Evolutionary conservation across 129 eudicot genomes (phyloP).

Genomic region (Heracleum sosnowskyi): DNA sequence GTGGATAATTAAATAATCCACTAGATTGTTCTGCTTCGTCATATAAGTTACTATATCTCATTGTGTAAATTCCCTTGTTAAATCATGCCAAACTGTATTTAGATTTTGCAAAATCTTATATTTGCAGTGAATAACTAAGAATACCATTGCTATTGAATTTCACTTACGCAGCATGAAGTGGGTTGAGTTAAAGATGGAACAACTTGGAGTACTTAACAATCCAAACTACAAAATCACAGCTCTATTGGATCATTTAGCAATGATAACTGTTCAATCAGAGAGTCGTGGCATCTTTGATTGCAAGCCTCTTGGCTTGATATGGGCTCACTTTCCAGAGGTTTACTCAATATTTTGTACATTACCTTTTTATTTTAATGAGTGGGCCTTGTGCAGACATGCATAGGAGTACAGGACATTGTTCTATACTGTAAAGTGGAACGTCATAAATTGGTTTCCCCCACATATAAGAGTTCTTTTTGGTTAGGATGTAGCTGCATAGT

Average conservation of each 20-base stretch:
- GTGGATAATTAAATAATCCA: not conserved
- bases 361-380: not conserved
- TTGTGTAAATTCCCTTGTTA: not conserved
- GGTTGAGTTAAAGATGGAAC: constrained; percentile 95
- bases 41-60: not conserved
- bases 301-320: constrained; percentile 93
- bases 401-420: not conserved
- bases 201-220: constrained; percentile 84
- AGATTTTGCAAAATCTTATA: not conserved
- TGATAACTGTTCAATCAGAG: constrained; percentile 94
- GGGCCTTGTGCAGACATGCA: not conserved
- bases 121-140: not conserved
- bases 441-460: not conserved
- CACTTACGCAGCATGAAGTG: constrained; percentile 83
- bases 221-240: constrained; percentile 94
- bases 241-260: constrained; percentile 83
- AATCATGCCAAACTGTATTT: not conserved
- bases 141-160: constrained; percentile 3
- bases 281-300: constrained; percentile 82
- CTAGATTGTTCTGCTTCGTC: not conserved
- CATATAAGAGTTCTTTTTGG: not conserved
- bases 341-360: not conserved
- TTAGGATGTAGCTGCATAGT: not conserved
- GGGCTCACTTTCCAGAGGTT: constrained; percentile 97
- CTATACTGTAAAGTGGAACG: not conserved